Evolutionary conservation across 352 stramenopile genomes (phyloP), one percentile per base, ranked within the genome.

Genomic region (Globisporangium barbulae): DNA sequence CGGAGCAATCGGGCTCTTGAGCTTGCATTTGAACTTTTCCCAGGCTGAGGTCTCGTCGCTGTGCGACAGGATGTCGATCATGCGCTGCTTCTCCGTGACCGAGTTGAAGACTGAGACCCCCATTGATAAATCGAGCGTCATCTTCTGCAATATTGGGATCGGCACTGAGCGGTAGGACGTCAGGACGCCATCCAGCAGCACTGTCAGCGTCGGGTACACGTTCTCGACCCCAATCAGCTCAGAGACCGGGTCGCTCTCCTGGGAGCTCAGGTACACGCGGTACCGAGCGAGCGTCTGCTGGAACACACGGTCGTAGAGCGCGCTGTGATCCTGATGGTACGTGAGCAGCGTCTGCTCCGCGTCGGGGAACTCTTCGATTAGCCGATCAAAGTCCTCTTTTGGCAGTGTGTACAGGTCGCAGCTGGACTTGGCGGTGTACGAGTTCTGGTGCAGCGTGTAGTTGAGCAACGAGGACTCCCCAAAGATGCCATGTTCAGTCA

Each of bases 301-400:
- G 21, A 85, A 90, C 5, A 90, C 83, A 13, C 78, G 74, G 53
- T 90, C 72, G 49, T 92, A 90, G 30, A 88, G 72, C 21, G 70
- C 65, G 33, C 78, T 89, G 42, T 81, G 74, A 31, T 88, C 78
- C 2, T 81, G 49, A 39, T 94, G 81, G 45, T 90, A 91, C 7
- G 71, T 71, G 12, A 84, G 59, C 28, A 94, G 44, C 12, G 80
- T 80, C 19, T 74, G 66, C 45, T 94, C 83, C 3, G 79, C 84
- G 21, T 93, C 85, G 0, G 85, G 83, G 39, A 88, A 92, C 63
- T 92, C 83, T 53, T 93, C 81, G n/a, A 94, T 79, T 1, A 94
- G 68, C 8, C 74, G 65, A 55, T 92, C 83, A 56, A 94, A 94
- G 45, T 92, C 83, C 62, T 92, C 85, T 71, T 92, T 91, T 0